These are phyloP conservation scores for Zygoascus bituminiphila DNA, from an alignment of 805 yeast genomes.

Conservation along the genomic window DNA sequence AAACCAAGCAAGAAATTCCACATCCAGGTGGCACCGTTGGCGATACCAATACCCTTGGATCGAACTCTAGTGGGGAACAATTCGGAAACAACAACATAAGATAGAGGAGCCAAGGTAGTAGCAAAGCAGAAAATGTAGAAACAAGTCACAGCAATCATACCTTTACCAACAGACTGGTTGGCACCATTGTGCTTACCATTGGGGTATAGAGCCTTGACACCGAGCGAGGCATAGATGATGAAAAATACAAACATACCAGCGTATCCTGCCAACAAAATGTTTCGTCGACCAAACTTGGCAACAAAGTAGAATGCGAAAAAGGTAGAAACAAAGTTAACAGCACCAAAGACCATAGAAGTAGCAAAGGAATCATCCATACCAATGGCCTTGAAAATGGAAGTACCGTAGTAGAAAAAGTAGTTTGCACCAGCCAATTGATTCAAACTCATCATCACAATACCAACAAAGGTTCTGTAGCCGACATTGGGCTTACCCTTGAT, in stretches of 20 bases:
- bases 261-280: constrained; percentile 39
- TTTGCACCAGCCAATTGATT: constrained; percentile 61
- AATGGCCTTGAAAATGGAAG: constrained; percentile 39
- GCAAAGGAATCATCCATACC: constrained; percentile 44
- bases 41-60: constrained; percentile 56
- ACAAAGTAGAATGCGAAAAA: constrained; percentile 41
- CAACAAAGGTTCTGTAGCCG: constrained; percentile 29
- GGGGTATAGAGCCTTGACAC: constrained; percentile 35
- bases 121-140: constrained; percentile 44
- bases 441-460: constrained; percentile 41
- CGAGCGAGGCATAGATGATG: constrained; percentile 42
- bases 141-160: constrained; percentile 47
- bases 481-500: constrained; percentile 44
- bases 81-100: constrained; percentile 65
- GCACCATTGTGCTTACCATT: constrained; percentile 22
- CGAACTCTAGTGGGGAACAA: constrained; percentile 51
- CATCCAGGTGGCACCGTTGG: constrained; percentile 35
- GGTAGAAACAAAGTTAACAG: constrained; percentile 46
- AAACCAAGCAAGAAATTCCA: constrained; percentile 52
- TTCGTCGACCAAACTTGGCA: constrained; percentile 45
- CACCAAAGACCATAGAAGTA: constrained; percentile 47
- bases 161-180: constrained; percentile 37
- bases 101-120: constrained; percentile 54
- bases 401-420: constrained; percentile 60
- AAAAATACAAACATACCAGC: constrained; percentile 43